These are phyloP conservation scores for Liriodendron chinense DNA, from an alignment of 164 flowering plant species.

Conservation along the genomic window DNA sequence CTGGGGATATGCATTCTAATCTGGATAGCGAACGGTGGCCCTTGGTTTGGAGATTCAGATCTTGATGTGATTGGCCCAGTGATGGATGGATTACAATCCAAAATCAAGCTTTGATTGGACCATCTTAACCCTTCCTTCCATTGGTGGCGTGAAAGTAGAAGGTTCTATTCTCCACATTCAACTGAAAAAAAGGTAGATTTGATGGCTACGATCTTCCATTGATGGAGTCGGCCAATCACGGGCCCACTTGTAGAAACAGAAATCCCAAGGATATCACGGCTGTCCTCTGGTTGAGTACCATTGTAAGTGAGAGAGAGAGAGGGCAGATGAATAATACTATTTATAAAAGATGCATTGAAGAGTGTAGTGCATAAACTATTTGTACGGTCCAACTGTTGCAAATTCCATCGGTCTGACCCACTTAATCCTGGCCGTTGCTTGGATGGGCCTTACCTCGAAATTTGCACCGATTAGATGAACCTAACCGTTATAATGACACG, in stretches of 20 bases:
- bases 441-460: not conserved
- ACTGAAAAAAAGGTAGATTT: too few species aligned
- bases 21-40: too few species aligned
- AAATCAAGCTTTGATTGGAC: too few species aligned
- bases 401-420: not conserved
- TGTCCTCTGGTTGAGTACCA: not conserved
- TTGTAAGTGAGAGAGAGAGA: not conserved
- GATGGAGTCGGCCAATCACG: too few species aligned
- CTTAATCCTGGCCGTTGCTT: not conserved
- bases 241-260: not conserved
- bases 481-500: too few species aligned
- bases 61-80: too few species aligned
- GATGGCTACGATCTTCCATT: too few species aligned
- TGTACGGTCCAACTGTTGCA: not conserved
- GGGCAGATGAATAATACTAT: not conserved
- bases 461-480: not conserved
- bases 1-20: not conserved
- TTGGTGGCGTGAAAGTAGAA: too few species aligned
- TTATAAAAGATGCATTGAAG: not conserved
- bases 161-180: too few species aligned
- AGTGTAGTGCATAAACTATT: not conserved
- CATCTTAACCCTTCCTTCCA: too few species aligned
- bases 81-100: too few species aligned
- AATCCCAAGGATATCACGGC: not conserved
- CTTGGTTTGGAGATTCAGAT: too few species aligned